A percentile compares a stretch with the other conserved stretches of the same genome.
Conservation (phyloP, 139 green algal genomes). For the Micromonas pusilla region DNA sequence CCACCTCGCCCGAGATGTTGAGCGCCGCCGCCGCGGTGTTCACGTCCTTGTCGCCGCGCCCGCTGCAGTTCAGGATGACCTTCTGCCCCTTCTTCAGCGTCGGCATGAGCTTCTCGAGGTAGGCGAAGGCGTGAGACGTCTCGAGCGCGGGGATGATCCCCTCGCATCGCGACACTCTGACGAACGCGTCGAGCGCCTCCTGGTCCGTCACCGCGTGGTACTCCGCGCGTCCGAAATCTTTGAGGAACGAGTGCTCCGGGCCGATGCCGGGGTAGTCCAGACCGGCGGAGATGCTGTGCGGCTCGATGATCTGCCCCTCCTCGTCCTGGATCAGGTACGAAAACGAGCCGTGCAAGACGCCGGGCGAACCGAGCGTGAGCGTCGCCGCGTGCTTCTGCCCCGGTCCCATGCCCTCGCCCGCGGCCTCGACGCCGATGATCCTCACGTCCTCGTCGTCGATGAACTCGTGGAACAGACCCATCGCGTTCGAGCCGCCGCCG, state of each 20-base stretch:
- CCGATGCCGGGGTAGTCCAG: conserved; percentile 96
- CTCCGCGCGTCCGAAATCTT: conserved; percentile 83
- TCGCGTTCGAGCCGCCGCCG: conserved; percentile 95
- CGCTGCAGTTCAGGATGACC: conserved; percentile 86
- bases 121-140: conserved; percentile 90
- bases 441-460: conserved; percentile 80
- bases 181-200: conserved; percentile 65
- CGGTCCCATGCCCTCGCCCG: conserved; percentile 81
- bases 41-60: conserved; percentile 95
- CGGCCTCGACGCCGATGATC: conserved; percentile 48
- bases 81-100: conserved; percentile 63
- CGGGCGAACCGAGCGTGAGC: conserved; percentile 83
- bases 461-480: conserved; percentile 98
- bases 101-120: conserved; percentile 78
- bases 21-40: conserved; percentile 67
- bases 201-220: conserved; percentile 90
- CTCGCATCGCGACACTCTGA: conserved; percentile 73
- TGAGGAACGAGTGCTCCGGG: conserved; percentile 96
- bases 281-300: conserved; percentile 92
- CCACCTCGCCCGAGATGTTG: conserved; percentile 19
- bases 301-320: conserved; percentile 96
- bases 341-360: conserved; percentile 92
- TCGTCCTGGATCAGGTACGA: conserved; percentile 92
- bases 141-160: conserved; percentile 98
- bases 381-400: conserved; percentile 91